Evolutionary conservation across 495 filamentous ascomycete species (phyloP), one percentile per base, ranked within the genome.

Genomic region (Penicillium flavigenum): DNA sequence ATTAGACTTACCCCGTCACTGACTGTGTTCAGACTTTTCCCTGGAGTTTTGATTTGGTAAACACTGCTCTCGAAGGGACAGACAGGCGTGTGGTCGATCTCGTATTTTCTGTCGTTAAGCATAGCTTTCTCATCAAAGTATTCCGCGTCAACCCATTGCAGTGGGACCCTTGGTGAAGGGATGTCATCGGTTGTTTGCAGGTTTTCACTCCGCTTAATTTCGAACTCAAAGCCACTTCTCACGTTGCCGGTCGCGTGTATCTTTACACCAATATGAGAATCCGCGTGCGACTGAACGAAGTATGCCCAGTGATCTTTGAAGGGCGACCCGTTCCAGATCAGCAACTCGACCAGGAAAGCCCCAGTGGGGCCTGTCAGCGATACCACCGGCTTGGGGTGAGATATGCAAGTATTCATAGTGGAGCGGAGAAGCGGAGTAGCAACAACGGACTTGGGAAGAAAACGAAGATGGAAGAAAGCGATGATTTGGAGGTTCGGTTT

Each of bases 271-370:
- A 63, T 14, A 19, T 61, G 14, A 9, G 58, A 42, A 32, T 64
- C n/a, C 1, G 16, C 2, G 19, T 51, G 57, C 4, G 63, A 66
- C 19, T 48, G 52, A 3, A 69, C 39, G 24, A 47, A 73, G 31
- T 67, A 71, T 1, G 66, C 64, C 70, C 70, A 73, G 49, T 73
- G 68, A 51, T 73, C 64, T 51, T 66, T 68, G 59, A 71, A 71
- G 16, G 65, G 66, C 6, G 45, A 27, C 16, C 70, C 70, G 47
- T 69, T 73, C 48, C 34, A 72, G 45, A 65, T 63, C 27, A 71
- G 44, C 14, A 72, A 44, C 19, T 65, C 60, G 38, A 71, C 49
- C 9, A 69, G 19, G 27, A 59, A 59, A 9, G 67, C 62, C 2
- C 56, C 56, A 5, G 20, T 11, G 4, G 58, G 46, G 0, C 36